Base-by-base conservation (phyloP, 306 rosid genomes). In the Gleditsia sinensis region DNA sequence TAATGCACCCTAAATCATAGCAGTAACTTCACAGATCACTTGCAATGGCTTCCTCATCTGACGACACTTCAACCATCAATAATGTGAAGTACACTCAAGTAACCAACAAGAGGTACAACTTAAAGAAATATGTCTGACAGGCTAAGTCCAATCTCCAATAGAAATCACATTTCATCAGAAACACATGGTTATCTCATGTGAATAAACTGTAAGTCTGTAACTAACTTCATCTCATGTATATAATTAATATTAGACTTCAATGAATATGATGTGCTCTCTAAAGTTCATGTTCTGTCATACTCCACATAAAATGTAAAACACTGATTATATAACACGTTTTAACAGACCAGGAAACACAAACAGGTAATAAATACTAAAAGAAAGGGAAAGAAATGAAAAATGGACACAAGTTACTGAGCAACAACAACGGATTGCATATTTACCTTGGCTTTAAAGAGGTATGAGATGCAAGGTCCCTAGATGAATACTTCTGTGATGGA, bases 401-500 rank as follows among this genome's bases (percentile, higher is more conserved):
- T n/a, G 21, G 21, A 7, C 53, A 46, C 21, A n/a, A 12, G 7
- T 46, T 16, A 37, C 9, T 46, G 21, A 46, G 53, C 8, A 16
- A 46, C 16, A 12, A 45, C n/a, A 45, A 45, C 1, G 17, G 50
- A 45, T 45, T 13, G 50, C 11, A 1, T 10, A 37, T 8, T 34
- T 30, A 89, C 97, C 96, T 91, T 1, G 98, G 97, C 70, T 90
- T 94, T 19, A 94, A 77, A 66, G 83, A 78, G 14, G 98, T 94
- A 74, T 94, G 97, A 0, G 97, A 65, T 1, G 98, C 98, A 55
- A 94, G 83, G 75, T 94, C 98, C 75, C 98, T 83, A 1, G 97
- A 94, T 0, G 98, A 94, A 71, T 87, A 94, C 46, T 94, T 94
- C 37, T 91, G 98, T 0, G 97, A 94, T 3, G 97, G 96, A 27